phyloP scores from a whole-genome alignment of 495 filamentous ascomycete genomes.

The Hyaloscypha bicolor region DNA sequence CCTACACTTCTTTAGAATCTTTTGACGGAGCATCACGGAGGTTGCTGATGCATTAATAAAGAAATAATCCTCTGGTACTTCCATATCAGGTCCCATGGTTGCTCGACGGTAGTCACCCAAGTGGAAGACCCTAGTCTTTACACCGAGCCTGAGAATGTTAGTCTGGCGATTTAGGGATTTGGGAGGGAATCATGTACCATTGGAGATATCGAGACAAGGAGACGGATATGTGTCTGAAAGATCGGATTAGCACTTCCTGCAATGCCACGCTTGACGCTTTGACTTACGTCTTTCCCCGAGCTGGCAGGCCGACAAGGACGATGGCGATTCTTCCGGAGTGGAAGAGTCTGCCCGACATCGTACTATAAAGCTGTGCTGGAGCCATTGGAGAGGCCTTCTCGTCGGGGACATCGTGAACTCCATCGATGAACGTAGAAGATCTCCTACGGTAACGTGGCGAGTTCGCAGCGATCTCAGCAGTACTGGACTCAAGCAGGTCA shows the following conservation, averaged over 20 bases:
- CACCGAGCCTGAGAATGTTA: slow-evolving; percentile 71
- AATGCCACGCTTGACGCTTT: not conserved
- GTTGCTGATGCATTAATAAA: slow-evolving; percentile 89
- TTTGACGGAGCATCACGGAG: slow-evolving; percentile 87
- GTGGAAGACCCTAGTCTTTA: slow-evolving; percentile 97
- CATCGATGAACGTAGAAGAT: slow-evolving; percentile 95
- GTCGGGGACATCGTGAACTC: slow-evolving; percentile 91
- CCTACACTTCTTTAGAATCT: slow-evolving; percentile 95
- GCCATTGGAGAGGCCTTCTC: slow-evolving; percentile 66
- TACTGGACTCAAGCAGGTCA: slow-evolving; percentile 46
- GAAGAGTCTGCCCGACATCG: slow-evolving; percentile 94
- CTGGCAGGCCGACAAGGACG: slow-evolving; percentile 93
- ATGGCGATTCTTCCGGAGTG: slow-evolving; percentile 97
- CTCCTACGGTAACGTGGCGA: slow-evolving; percentile 80
- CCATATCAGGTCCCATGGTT: slow-evolving; percentile 79
- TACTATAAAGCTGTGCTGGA: slow-evolving; percentile 96
- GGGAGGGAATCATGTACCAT: slow-evolving; percentile 61
- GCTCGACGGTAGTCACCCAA: slow-evolving; percentile 95
- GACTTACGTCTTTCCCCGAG: slow-evolving; percentile 91
- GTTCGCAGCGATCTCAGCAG: slow-evolving; percentile 84
- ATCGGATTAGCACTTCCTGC: slow-evolving; percentile 29
- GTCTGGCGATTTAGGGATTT: slow-evolving; percentile 13
- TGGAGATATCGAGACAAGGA: slow-evolving; percentile 92
- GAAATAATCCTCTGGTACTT: slow-evolving; percentile 98
- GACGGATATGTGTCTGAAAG: slow-evolving; percentile 83